Base-by-base conservation (phyloP, 495 filamentous ascomycete species). In the Penicillium arizonense region DNA sequence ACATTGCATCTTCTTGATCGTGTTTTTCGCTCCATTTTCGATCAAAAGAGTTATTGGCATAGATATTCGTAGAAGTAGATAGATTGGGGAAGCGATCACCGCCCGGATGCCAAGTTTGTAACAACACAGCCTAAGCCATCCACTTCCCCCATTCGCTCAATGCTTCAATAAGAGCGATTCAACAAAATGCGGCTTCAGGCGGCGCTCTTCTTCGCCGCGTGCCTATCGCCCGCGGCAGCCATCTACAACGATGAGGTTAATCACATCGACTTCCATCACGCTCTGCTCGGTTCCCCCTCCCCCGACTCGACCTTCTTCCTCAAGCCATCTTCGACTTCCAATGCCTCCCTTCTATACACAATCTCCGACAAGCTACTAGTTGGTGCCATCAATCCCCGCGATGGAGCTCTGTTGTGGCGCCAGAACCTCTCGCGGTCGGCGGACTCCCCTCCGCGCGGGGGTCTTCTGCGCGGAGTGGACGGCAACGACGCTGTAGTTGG, bases 301-400 rank as follows among this genome's bases (percentile, higher is more conserved):
- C 73, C 80, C 67, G 81, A 87, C 38, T 89, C 90, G 34, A 96
- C 91, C 44, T 96, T 99, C 80, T 97, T 97, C 81, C 91, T 96
- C 72, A 85, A 84, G 53, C 95, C 94, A 11, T 80, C 85, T 50
- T 71, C 82, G 14, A 77, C 86, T 48, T 92, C 91, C 16, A 90
- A 88, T 68, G 93, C 93, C 14, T 92, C 88, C 24, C 77, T 97
- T 26, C 79, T 99, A 28, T 99, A 96, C 66, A 96, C 95, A 0
- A 74, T 97, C 12, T 91, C 89, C 50, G 86, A 95, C 26, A 81
- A 87, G 33, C 82, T 82, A 18, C 81, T 96, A 8, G 70, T 97
- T 1, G 95, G 91, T 26, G 93, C 94, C 0, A 79, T 97, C 10
- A 95, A 97, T 59, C 94, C 94, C 13, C 87, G 83, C 56, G 89